These are phyloP conservation scores for Russula compacta DNA, from an alignment of 768 basidiomycete species.

Conservation along the genomic window DNA sequence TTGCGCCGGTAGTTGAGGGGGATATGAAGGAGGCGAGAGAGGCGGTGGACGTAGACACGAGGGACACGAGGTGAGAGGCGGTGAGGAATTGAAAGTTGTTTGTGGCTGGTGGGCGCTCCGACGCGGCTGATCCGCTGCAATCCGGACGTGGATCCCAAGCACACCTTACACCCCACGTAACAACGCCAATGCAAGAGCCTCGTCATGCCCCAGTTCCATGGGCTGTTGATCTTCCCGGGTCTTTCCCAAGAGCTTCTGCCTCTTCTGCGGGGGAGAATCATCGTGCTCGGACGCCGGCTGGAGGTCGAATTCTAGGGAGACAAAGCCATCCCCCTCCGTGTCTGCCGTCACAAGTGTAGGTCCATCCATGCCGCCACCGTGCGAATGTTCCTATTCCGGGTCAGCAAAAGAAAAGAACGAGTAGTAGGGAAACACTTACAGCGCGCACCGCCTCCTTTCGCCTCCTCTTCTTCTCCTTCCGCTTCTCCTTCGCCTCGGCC, in stretches of 20 bases:
- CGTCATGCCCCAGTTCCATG: slow-evolving; percentile 41
- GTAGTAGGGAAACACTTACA: slow-evolving; percentile 18
- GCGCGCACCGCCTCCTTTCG: slow-evolving; percentile 63
- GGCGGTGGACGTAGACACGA: no score
- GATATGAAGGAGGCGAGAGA: no score
- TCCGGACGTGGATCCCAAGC: no score
- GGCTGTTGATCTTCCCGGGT: slow-evolving; percentile 8
- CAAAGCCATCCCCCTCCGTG: slow-evolving; percentile 51
- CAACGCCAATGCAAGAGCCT: slow-evolving; percentile 56
- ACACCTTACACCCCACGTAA: slow-evolving; percentile 28
- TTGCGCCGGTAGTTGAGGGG: no score
- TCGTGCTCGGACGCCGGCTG: slow-evolving; percentile 29
- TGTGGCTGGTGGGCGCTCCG: no score
- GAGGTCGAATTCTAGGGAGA: slow-evolving; percentile 61
- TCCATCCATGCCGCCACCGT: slow-evolving; percentile 23
- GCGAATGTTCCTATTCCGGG: slow-evolving; percentile 14
- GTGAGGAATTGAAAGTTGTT: no score
- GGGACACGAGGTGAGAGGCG: no score
- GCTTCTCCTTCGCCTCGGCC: slow-evolving; percentile 78
- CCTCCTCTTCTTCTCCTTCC: slow-evolving; percentile 86
- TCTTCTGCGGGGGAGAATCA: slow-evolving; percentile 26
- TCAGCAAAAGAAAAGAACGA: neutral
- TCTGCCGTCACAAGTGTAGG: slow-evolving; percentile 32
- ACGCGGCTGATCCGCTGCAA: no score
- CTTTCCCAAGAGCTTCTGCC: slow-evolving; percentile 23